These are phyloP conservation scores for Magnaporthales sp. DNA, from an alignment of 2,329 filamentous ascomycete species.

Conservation along the genomic window DNA sequence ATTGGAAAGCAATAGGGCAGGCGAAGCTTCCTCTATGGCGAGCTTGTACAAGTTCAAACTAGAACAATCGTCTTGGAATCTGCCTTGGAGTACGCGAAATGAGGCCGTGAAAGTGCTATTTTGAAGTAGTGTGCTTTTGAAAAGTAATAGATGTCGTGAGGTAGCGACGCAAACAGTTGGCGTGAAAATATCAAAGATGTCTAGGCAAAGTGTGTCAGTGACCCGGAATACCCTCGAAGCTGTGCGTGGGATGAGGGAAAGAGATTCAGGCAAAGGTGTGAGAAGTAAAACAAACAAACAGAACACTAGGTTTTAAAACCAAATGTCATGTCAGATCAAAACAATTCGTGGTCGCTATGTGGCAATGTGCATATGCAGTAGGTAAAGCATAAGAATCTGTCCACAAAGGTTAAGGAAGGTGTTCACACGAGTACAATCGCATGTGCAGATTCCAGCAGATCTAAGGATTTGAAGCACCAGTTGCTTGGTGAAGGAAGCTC, in stretches of 20 bases:
- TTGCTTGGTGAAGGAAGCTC: neutral
- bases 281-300: neutral
- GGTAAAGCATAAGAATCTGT: neutral
- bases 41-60: neutral
- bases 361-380: neutral
- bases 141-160: neutral
- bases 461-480: neutral
- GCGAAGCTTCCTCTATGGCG: too few relatives aligned
- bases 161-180: neutral
- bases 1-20: slow-evolving; percentile 9
- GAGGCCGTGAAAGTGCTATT: neutral
- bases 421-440: neutral
- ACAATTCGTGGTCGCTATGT: neutral
- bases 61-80: too few relatives aligned
- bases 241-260: neutral
- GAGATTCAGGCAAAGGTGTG: neutral
- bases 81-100: neutral
- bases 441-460: neutral
- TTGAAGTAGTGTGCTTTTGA: neutral
- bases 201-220: neutral
- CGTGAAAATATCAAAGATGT: neutral
- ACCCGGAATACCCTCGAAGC: too few relatives aligned
- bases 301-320: too few relatives aligned
- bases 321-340: too few relatives aligned
- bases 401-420: neutral